These are phyloP conservation scores for Yamadazyma kanchanaburiensis DNA, from an alignment of 1,139 yeast species.

Conservation along the genomic window DNA sequence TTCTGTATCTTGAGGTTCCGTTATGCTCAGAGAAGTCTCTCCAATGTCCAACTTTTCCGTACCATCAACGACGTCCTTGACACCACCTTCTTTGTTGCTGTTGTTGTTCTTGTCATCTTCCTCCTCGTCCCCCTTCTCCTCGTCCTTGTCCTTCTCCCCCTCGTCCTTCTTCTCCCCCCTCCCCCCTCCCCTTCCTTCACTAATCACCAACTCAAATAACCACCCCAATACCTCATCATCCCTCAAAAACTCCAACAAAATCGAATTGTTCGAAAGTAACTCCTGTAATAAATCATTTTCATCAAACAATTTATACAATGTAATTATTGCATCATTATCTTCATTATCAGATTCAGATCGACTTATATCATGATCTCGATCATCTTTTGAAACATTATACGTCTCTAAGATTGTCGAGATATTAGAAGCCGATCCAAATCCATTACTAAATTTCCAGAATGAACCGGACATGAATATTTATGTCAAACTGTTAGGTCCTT, in stretches of 20 bases:
- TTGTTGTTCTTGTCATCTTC: constrained; percentile 3
- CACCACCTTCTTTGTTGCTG: constrained; percentile 1
- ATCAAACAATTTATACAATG: constrained; percentile 70
- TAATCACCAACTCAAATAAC: constrained; percentile 67
- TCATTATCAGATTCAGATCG: constrained; percentile 2
- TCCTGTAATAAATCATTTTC: constrained; percentile 87
- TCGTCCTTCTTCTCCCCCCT: too few species aligned
- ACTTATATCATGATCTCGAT: constrained; percentile 15
- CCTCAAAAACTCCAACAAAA: constrained; percentile 75
- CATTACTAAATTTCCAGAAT: constrained; percentile 91
- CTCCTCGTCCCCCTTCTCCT: neutral
- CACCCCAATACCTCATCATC: constrained; percentile 65
- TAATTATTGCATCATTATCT: constrained; percentile 1
- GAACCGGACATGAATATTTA: constrained; percentile 61
- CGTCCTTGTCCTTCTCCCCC: constrained; percentile 1
- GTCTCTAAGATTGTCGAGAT: constrained; percentile 70
- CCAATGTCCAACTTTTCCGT: constrained; percentile 19
- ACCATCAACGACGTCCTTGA: constrained; percentile 3
- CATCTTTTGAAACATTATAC: constrained; percentile 31
- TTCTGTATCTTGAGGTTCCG: constrained; percentile 2
- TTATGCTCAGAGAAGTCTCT: constrained; percentile 29
- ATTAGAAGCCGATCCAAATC: constrained; percentile 72
- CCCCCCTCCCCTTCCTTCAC: constrained; percentile 24
- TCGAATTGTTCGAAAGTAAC: constrained; percentile 75
- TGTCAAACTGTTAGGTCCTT: neutral